A percentile compares a stretch with the other conserved stretches of the same genome.
phyloP scores from a whole-genome alignment of 1,139 yeast genomes.

The Scheffersomyces parashehatae region DNA sequence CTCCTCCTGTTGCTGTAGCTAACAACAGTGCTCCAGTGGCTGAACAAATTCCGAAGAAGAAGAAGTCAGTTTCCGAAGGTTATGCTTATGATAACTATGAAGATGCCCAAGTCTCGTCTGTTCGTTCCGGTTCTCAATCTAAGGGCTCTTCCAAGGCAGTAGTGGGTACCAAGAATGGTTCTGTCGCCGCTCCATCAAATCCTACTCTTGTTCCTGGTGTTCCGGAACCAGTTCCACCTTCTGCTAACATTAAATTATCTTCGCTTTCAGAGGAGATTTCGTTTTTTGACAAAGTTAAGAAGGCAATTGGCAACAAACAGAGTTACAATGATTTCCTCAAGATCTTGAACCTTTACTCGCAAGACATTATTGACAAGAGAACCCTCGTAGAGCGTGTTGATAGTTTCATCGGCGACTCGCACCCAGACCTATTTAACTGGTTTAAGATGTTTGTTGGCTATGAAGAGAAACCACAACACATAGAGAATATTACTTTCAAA shows the following conservation, averaged over 20 bases:
- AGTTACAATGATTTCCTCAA: slow-evolving; percentile 90
- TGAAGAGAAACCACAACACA: slow-evolving; percentile 72
- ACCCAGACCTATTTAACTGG: slow-evolving; percentile 82
- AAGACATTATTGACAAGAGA: slow-evolving; percentile 82
- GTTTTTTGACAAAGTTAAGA: slow-evolving; percentile 90
- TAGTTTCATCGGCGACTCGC: slow-evolving; percentile 75
- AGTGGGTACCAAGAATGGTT: slow-evolving; percentile 17
- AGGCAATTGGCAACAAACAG: slow-evolving; percentile 85
- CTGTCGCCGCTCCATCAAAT: slow-evolving; percentile 27
- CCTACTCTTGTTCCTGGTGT: slow-evolving; percentile 83
- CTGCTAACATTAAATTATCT: slow-evolving; percentile 51
- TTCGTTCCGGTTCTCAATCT: slow-evolving; percentile 37
- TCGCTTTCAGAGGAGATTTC: slow-evolving; percentile 79
- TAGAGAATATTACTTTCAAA: slow-evolving; percentile 85
- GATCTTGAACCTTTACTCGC: slow-evolving; percentile 80
- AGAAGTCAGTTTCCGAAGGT: slow-evolving; percentile 31
- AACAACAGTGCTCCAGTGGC: slow-evolving; percentile 10
- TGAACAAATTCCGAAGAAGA: slow-evolving; percentile 18
- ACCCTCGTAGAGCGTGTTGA: slow-evolving; percentile 84
- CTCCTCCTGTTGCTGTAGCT: not conserved
- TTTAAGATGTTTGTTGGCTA: slow-evolving; percentile 89
- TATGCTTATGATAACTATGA: slow-evolving; percentile 37
- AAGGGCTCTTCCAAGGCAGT: slow-evolving; percentile 6
- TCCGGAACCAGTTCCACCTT: slow-evolving; percentile 82
- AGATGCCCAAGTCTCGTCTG: slow-evolving; percentile 56